These are phyloP conservation scores for Cladosporium sp. DNA, from an alignment of 2,329 filamentous ascomycete species.

Conservation along the genomic window DNA sequence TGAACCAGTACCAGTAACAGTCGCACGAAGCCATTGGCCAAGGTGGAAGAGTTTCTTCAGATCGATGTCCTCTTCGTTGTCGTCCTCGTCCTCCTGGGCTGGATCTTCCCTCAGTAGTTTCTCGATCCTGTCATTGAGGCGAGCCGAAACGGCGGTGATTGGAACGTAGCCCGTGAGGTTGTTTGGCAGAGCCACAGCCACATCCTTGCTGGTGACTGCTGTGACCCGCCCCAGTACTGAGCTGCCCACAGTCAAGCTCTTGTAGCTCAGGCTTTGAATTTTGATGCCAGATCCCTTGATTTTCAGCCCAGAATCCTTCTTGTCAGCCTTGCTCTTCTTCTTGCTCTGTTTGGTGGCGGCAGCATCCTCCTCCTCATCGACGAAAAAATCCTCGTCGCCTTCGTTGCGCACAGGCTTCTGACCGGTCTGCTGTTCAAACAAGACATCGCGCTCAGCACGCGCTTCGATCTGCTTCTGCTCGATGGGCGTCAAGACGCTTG, in stretches of 20 bases:
- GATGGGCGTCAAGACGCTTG: conserved; percentile 81
- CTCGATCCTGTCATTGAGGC: conserved; percentile 72
- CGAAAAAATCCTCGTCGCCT: conserved; percentile 46
- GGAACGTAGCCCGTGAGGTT: conserved; percentile 87
- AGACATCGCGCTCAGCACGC: conserved; percentile 85
- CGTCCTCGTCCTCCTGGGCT: conserved; percentile 51
- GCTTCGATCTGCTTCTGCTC: conserved; percentile 96
- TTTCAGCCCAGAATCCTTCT: conserved; percentile 35
- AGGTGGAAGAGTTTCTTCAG: conserved; percentile 70
- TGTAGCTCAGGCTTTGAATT: conserved; percentile 73
- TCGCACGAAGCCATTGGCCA: conserved; percentile 84
- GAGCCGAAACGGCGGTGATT: conserved; percentile 84
- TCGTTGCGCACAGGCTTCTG: conserved; percentile 47
- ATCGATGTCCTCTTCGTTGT: conserved; percentile 59
- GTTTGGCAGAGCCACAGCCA: conserved; percentile 83
- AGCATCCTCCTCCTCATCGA: conserved; percentile 35
- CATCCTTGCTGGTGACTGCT: conserved; percentile 72
- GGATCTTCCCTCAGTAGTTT: conserved; percentile 58
- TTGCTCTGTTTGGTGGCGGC: conserved; percentile 36
- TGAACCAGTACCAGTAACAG: conserved; percentile 73
- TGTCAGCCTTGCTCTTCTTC: conserved; percentile 51
- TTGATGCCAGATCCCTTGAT: conserved; percentile 53
- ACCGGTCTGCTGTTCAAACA: conserved; percentile 74
- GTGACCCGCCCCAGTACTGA: conserved; percentile 83
- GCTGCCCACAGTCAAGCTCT: conserved; percentile 82